A percentile compares a stretch with the other conserved stretches of the same genome.
Evolutionary conservation across 805 yeast species (phyloP).

Genomic region (Ogataea ganodermae): DNA sequence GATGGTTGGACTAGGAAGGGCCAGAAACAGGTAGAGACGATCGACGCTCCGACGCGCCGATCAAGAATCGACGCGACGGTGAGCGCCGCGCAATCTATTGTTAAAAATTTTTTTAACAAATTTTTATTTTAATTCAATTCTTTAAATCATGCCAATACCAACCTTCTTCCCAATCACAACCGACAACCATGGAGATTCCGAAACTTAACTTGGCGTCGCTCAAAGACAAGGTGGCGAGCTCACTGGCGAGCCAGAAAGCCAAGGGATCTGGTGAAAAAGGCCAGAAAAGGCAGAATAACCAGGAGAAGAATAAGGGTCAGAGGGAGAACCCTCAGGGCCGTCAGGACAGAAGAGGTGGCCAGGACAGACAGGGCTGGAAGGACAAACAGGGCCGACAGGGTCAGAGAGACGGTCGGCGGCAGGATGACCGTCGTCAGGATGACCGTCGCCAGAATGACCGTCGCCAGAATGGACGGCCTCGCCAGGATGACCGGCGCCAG

Average conservation of each 20-base stretch:
- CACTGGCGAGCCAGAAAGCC: constrained; percentile 39
- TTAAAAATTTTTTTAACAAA: background rate
- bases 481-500: too few relatives aligned
- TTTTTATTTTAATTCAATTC: background rate
- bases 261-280: constrained; percentile 15
- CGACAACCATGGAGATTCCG: constrained; percentile 45
- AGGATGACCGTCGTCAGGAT: too few relatives aligned
- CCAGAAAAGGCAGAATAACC: constrained; percentile 10
- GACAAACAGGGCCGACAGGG: background rate
- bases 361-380: background rate
- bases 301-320: constrained; percentile 1
- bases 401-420: too few relatives aligned
- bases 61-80: background rate
- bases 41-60: background rate
- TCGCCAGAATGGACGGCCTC: too few relatives aligned
- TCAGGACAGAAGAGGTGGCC: constrained; percentile 8
- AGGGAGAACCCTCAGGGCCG: constrained; percentile 28
- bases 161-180: too few relatives aligned
- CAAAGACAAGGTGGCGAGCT: constrained; percentile 63
- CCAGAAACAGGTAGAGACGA: too few relatives aligned
- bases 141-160: background rate
- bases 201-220: constrained; percentile 55
- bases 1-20: too few relatives aligned
- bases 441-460: too few relatives aligned
- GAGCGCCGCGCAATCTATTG: background rate